Conservation (phyloP, 1,284 basidiomycete genomes). For the Sparassis latifolia region DNA sequence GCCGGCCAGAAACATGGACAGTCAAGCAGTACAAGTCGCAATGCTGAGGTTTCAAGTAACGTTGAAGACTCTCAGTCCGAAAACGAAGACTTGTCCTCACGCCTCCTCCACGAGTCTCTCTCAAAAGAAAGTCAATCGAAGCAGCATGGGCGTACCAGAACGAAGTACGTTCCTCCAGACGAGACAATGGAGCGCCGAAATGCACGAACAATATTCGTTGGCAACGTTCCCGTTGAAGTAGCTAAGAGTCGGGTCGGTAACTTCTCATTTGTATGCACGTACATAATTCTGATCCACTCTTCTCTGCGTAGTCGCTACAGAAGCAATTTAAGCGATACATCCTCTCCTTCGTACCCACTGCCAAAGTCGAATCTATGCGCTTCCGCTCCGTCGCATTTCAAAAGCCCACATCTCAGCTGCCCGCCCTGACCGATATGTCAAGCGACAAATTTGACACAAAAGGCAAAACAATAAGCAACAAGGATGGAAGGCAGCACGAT, state of each 20-base stretch:
- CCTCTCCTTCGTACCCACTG: constrained; percentile 56
- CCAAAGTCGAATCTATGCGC: constrained; percentile 84
- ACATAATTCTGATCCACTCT: background rate
- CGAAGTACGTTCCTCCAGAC: constrained; percentile 47
- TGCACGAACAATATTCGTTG: constrained; percentile 87
- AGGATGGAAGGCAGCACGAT: constrained; percentile 41
- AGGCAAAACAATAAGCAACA: constrained; percentile 23
- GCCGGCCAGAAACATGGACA: no score
- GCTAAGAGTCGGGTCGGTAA: constrained; percentile 65
- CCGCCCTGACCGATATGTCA: constrained; percentile 34
- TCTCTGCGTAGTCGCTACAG: constrained; percentile 39
- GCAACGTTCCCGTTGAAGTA: constrained; percentile 79
- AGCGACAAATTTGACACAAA: constrained; percentile 14
- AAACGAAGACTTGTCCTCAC: constrained; percentile 29
- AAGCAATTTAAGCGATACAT: constrained; percentile 73
- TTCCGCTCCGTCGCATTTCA: constrained; percentile 89
- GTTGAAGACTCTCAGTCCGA: no score
- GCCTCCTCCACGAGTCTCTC: constrained; percentile 42
- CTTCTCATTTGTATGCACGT: background rate
- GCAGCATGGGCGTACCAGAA: constrained; percentile 20
- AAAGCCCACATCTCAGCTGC: constrained; percentile 62
- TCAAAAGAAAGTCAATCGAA: constrained; percentile 11
- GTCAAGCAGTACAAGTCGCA: no score
- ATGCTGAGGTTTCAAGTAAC: no score
- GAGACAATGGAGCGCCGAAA: constrained; percentile 72